Conservation (phyloP, 1,284 basidiomycete genomes). For the Boletus smithii region DNA sequence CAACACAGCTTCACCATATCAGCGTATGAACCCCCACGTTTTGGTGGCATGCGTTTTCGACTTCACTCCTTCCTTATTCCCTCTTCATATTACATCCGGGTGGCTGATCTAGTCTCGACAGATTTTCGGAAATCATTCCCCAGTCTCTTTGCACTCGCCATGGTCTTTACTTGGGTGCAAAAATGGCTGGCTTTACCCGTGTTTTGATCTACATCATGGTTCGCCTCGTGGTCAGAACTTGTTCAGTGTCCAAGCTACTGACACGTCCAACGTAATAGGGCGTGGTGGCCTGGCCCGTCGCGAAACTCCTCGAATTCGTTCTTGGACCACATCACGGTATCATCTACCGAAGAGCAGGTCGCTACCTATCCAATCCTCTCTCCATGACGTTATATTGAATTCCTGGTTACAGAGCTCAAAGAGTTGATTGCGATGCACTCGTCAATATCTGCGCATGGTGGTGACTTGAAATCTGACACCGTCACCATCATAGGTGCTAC, state of each 20-base stretch:
- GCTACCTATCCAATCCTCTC: neutral
- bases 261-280: slow-evolving; percentile 41
- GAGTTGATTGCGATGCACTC: slow-evolving; percentile 74
- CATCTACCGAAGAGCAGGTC: slow-evolving; percentile 49
- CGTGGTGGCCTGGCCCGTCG: slow-evolving; percentile 78
- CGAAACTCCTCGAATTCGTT: slow-evolving; percentile 61
- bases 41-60: neutral
- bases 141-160: slow-evolving; percentile 88
- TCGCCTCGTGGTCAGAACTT: slow-evolving; percentile 22
- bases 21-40: neutral
- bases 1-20: neutral
- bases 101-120: slow-evolving; percentile 28
- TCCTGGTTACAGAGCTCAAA: slow-evolving; percentile 50
- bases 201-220: slow-evolving; percentile 69
- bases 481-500: slow-evolving; percentile 76
- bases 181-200: slow-evolving; percentile 78
- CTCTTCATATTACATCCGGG: neutral
- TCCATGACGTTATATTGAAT: neutral
- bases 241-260: slow-evolving; percentile 1
- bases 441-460: slow-evolving; percentile 51
- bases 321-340: slow-evolving; percentile 65
- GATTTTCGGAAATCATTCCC: slow-evolving; percentile 90
- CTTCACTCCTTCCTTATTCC: neutral
- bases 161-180: slow-evolving; percentile 88
- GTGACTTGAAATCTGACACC: slow-evolving; percentile 69